Percentiles rank a stretch among this genome's conserved stretches.
phyloP scores from a whole-genome alignment of 768 basidiomycete genomes.

The Rhodotorula diobovata region DNA sequence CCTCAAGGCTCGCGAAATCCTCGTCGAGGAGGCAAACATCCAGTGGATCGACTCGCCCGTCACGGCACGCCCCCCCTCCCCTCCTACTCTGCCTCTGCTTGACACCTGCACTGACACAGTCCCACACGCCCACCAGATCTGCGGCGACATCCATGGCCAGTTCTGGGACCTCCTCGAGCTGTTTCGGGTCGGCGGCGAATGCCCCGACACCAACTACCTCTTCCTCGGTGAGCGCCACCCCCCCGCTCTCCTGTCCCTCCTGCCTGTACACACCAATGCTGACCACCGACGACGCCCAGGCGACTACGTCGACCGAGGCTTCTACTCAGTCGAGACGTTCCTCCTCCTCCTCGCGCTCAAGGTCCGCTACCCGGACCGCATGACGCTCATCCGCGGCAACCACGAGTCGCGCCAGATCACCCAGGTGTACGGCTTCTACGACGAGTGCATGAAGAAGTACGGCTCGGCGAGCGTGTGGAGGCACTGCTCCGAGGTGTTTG shows the following conservation, averaged over 20 bases:
- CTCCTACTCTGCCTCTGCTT: background rate
- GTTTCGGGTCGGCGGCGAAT: slow-evolving; percentile 49
- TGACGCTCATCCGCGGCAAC: slow-evolving; percentile 94
- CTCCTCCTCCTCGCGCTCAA: slow-evolving; percentile 90
- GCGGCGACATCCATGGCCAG: slow-evolving; percentile 93
- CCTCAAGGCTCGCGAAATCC: slow-evolving; percentile 78
- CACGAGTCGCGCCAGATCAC: slow-evolving; percentile 97
- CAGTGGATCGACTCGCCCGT: slow-evolving; percentile 94
- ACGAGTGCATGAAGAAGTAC: slow-evolving; percentile 95
- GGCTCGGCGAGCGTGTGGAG: slow-evolving; percentile 91
- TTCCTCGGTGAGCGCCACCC: slow-evolving; percentile 54
- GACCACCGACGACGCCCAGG: slow-evolving; percentile 53
- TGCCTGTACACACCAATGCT: background rate
- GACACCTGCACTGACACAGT: background rate
- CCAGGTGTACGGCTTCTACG: slow-evolving; percentile 59
- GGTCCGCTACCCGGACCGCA: slow-evolving; percentile 90
- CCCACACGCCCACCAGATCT: slow-evolving; percentile 46
- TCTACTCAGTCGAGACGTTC: slow-evolving; percentile 95
- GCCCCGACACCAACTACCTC: slow-evolving; percentile 49
- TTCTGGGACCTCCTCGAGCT: slow-evolving; percentile 91
- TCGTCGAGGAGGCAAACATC: slow-evolving; percentile 85
- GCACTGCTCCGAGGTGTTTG: slow-evolving; percentile 98
- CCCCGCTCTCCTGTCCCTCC: too few species aligned
- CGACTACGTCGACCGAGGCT: slow-evolving; percentile 96
- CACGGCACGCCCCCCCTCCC: slow-evolving; percentile 51